Evolutionary conservation across 805 yeast species (phyloP), one percentile per base, ranked within the genome.

Genomic region (Pichia manshurica): DNA sequence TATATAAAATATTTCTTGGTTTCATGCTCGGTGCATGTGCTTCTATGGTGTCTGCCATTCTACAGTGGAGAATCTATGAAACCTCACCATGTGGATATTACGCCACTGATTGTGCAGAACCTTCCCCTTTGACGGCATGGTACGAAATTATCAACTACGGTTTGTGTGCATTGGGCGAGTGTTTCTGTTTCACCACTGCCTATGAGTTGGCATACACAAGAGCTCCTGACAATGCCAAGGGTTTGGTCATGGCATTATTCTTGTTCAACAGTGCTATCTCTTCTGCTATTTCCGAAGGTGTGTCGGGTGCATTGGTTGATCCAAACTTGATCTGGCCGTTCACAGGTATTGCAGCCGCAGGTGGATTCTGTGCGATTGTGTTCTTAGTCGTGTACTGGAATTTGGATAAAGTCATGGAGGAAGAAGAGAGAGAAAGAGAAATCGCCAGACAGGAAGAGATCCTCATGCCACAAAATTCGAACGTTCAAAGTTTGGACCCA

Each of bases 121-220:
- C 47, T 6, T 70, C 62, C 6, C 65, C 66, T 7, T 41, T 69
- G 33, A 52, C 63, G 20, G 67, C 67, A 13, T 68, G 71, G 72
- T 54, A 46, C 31, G 60, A 55, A 20, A 56, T 54, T 29, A 48
- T 53, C 44, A 56, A 58, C 12, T 73, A 67, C 51, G 62, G 67
- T 25, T 64, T 74, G 46, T 65, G 66, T 17, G 80, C 79, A 37
- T 68, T 72, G 20, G 74, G 78, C 53, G 80, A 76, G 58, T 74
- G 79, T 65, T 75, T 75, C 56, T 74, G 78, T 40, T 70, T 60
- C 54, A 68, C 72, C 19, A 72, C 77, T 37, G 78, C 72, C 31
- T 75, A 74, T 54, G 80, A 75, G 58, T 62, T 75, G 51, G 79
- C 81, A 3, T 76, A 75, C 57, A 70, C 78, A 3, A 66, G 78